These are phyloP conservation scores for Acer yangbiense DNA, from an alignment of 345 rosid species.

Conservation along the genomic window DNA sequence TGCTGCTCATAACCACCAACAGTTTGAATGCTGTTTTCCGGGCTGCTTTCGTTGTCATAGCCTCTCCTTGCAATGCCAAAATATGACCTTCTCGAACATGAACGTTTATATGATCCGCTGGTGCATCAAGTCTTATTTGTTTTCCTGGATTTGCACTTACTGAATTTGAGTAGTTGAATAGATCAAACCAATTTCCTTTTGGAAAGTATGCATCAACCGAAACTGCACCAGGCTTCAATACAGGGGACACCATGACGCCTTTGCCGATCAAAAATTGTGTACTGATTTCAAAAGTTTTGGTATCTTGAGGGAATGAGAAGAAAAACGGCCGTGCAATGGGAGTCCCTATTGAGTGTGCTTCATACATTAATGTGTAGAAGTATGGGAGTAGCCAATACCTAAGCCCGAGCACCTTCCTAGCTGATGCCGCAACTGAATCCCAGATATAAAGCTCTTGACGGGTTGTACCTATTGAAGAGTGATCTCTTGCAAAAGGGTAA, in stretches of 20 bases:
- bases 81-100: conserved; percentile 1
- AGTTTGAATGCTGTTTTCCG: neutral
- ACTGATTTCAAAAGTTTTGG: neutral
- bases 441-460: neutral
- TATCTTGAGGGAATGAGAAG: neutral
- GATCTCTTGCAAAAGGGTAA: conserved; percentile 4
- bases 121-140: neutral
- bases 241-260: neutral
- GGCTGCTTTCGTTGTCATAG: conserved; percentile 3
- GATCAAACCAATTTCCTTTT: neutral
- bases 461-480: neutral
- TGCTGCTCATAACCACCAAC: neutral
- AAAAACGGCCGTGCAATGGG: neutral
- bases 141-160: neutral
- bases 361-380: neutral
- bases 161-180: neutral
- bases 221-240: neutral
- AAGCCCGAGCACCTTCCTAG: neutral
- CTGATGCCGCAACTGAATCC: conserved; percentile 6
- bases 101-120: neutral
- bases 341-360: neutral
- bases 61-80: conserved; percentile 6
- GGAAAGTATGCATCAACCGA: conserved; percentile 1
- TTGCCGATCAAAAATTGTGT: conserved; percentile 4
- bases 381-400: neutral